Conservation (phyloP, 805 yeast species). For the Yamadazyma sp. region DNA sequence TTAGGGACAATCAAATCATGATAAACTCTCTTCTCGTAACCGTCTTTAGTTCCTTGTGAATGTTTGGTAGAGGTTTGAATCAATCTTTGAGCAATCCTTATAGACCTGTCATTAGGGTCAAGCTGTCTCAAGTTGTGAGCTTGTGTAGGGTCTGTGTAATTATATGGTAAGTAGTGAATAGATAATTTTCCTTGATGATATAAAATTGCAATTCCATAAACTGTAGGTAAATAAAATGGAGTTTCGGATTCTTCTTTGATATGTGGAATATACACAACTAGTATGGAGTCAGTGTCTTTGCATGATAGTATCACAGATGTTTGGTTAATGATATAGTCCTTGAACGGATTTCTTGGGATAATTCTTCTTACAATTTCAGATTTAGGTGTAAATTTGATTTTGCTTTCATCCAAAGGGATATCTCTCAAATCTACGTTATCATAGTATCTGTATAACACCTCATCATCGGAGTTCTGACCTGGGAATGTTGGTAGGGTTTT, state of each 20-base stretch:
- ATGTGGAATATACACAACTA: constrained; percentile 80
- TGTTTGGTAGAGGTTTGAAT: constrained; percentile 80
- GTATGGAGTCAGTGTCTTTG: constrained; percentile 34
- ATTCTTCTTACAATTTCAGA: constrained; percentile 72
- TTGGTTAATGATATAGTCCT: constrained; percentile 80
- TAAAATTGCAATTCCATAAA: constrained; percentile 71
- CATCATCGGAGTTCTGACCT: constrained; percentile 17
- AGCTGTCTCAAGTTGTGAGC: constrained; percentile 23
- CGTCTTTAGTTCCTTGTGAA: constrained; percentile 76
- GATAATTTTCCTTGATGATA: constrained; percentile 50
- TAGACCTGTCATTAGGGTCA: constrained; percentile 55
- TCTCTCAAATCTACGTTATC: constrained; percentile 29
- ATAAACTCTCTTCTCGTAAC: constrained; percentile 82
- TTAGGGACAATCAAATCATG: constrained; percentile 87
- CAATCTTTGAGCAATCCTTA: constrained; percentile 79
- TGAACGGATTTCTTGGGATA: constrained; percentile 87
- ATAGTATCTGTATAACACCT: constrained; percentile 30
- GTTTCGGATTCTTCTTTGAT: constrained; percentile 53
- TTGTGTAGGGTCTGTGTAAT: constrained; percentile 14
- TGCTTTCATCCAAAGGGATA: constrained; percentile 23
- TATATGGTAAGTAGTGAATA: constrained; percentile 72
- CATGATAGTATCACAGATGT: constrained; percentile 56
- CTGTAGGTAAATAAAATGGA: constrained; percentile 91
- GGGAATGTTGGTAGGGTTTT: constrained; percentile 34
- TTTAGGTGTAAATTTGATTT: constrained; percentile 27